These are phyloP conservation scores for Syncephalis plumigaleata DNA, from an alignment of 371 early-diverging fungal species.

Conservation along the genomic window DNA sequence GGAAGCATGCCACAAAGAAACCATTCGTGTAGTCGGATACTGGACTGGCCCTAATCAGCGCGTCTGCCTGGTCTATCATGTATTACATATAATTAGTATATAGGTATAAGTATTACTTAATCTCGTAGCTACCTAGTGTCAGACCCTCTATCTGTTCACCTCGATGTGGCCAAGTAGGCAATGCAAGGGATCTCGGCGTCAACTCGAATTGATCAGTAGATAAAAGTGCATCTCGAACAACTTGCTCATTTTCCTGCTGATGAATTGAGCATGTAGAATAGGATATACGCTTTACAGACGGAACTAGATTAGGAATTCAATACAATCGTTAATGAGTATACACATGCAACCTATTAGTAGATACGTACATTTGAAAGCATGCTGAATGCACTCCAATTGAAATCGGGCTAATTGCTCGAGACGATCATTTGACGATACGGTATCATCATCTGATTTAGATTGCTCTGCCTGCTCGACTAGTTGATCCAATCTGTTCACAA, in stretches of 20 bases:
- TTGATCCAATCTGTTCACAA: slow-evolving; percentile 68
- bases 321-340: no score
- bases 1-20: slow-evolving; percentile 73
- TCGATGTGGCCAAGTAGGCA: slow-evolving; percentile 61
- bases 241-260: slow-evolving; percentile 90
- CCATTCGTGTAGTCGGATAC: slow-evolving; percentile 58
- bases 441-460: no score
- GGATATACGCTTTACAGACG: slow-evolving; percentile 53
- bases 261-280: slow-evolving; percentile 96
- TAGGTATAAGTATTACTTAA: not conserved
- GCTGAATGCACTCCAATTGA: slow-evolving; percentile 42
- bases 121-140: slow-evolving; percentile 7
- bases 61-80: slow-evolving; percentile 31
- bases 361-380: slow-evolving; percentile 55
- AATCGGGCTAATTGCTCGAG: slow-evolving; percentile 51
- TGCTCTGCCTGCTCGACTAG: no score
- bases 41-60: slow-evolving; percentile 48
- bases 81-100: not conserved
- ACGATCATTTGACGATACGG: slow-evolving; percentile 37
- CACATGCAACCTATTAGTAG: no score
- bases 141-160: slow-evolving; percentile 31
- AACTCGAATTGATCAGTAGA: slow-evolving; percentile 32
- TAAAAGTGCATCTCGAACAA: slow-evolving; percentile 47
- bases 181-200: slow-evolving; percentile 26
- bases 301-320: no score